Conservation (phyloP, 495 filamentous ascomycete species). For the Tetracladium setigerum region DNA sequence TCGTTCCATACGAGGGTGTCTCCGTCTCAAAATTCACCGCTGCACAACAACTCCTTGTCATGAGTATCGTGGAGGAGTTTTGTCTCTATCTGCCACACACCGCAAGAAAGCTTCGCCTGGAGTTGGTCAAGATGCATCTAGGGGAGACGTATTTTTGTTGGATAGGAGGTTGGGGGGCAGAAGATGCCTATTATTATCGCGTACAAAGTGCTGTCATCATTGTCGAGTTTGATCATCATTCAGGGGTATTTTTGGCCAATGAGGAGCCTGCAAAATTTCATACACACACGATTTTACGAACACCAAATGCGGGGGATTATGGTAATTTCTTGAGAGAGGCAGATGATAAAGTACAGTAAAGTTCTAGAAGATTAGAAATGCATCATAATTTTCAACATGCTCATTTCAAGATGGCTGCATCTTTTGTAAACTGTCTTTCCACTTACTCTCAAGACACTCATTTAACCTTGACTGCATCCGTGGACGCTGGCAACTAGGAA, state of each 20-base stretch:
- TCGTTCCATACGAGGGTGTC: conserved; percentile 64
- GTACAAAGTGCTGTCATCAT: conserved; percentile 67
- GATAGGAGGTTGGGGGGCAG: conserved; percentile 60
- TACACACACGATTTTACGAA: conserved; percentile 62
- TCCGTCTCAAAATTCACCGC: conserved; percentile 34
- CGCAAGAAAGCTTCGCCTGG: conserved; percentile 42
- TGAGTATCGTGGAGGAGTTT: conserved; percentile 50
- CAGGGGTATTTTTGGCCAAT: conserved; percentile 69
- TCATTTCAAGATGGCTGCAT: no score
- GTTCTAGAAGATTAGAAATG: no score
- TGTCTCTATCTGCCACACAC: conserved; percentile 52
- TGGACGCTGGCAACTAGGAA: no score
- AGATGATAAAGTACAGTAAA: no score
- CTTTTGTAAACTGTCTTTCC: no score
- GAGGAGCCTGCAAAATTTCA: conserved; percentile 67
- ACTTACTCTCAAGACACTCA: no score
- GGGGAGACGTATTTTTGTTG: conserved; percentile 67
- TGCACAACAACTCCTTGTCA: conserved; percentile 44
- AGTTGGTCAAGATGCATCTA: conserved; percentile 42
- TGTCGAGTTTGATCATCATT: conserved; percentile 74
- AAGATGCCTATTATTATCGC: conserved; percentile 68
- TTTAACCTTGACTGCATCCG: no score
- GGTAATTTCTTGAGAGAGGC: no score
- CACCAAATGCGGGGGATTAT: conserved; percentile 70
- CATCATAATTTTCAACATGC: no score